Evolutionary conservation across 345 rosid species (phyloP), one percentile per base, ranked within the genome.

Genomic region (Eucalyptus coolabah): DNA sequence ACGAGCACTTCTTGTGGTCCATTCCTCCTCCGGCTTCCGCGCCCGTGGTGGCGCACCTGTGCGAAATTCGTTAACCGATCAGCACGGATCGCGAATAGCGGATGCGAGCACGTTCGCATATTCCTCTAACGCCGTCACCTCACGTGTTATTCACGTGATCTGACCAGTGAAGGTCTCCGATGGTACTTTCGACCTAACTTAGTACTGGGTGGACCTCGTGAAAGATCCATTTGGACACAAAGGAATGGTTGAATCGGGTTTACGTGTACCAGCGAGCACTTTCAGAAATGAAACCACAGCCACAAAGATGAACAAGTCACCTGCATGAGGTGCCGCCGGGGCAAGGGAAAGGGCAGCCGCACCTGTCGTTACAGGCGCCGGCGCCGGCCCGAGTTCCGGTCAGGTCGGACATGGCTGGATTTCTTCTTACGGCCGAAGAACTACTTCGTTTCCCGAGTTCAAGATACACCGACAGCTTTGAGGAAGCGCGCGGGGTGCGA

Each of bases 291-390:
- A 16, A 3, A 18, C 37, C 23, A 18, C 11, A 34, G 24, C 82
- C 82, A 12, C 3, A 37, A 6, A 37, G 47, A 37, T 11, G 42
- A 37, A 47, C 30, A 17, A 30, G 40, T 54, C 40, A 93, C 95
- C 96, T 90, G 95, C 97, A 94, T 42, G 93, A 88, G 37, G 37
- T 60, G 45, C 94, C 96, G 28, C 94, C 92, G 65, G 93, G 90
- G 89, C 95, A 94, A 12, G 95, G 94, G 32, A 44, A 82, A 44
- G 92, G 92, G 65, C 91, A 92, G 9, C 94, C 92, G 47, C 95
- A 90, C 49, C 88, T 40, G 19, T 90, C 91, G 88, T 87, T 87
- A 86, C 93, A 93, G 40, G 69, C 89, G 40, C n/a, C 90, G 6
- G 81, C 37, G 10, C 85, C 80, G 9, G 87, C 89, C 12, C 87